Evolutionary conservation across 768 basidiomycete species (phyloP).

Genomic region (Russula emetica): DNA sequence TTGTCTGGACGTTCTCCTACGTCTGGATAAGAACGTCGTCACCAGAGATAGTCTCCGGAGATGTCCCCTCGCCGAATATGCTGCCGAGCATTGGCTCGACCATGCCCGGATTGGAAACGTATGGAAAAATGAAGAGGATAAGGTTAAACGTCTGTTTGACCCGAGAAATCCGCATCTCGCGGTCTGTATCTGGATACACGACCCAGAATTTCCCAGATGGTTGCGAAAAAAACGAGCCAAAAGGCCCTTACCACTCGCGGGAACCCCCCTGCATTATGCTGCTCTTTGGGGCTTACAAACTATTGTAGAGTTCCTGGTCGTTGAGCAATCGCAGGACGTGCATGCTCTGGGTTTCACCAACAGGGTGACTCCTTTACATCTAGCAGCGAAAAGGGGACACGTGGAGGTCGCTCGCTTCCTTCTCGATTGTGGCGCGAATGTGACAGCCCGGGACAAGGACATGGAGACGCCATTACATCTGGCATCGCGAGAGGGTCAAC

Average conservation of each 20-base stretch:
- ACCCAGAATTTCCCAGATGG: neutral
- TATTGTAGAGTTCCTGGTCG: neutral
- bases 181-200: neutral
- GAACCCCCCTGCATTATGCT: neutral
- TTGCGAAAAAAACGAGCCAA: neutral
- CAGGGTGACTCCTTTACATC: neutral
- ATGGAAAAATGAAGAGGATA: neutral
- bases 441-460: neutral
- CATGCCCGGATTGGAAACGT: neutral
- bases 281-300: neutral
- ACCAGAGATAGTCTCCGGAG: neutral
- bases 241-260: neutral
- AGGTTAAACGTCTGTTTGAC: neutral
- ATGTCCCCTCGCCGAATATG: neutral
- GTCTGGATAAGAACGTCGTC: neutral
- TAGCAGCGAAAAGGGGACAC: neutral
- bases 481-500: neutral
- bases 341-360: neutral
- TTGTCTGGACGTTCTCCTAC: neutral
- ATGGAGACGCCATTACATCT: neutral
- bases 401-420: neutral
- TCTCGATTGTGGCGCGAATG: neutral
- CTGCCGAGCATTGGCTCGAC: neutral
- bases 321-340: neutral
- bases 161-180: neutral